A percentile compares a stretch with the other conserved stretches of the same genome.
Evolutionary conservation across 139 green algal genomes (phyloP).

Genomic region (Yamagishiella unicocca): DNA sequence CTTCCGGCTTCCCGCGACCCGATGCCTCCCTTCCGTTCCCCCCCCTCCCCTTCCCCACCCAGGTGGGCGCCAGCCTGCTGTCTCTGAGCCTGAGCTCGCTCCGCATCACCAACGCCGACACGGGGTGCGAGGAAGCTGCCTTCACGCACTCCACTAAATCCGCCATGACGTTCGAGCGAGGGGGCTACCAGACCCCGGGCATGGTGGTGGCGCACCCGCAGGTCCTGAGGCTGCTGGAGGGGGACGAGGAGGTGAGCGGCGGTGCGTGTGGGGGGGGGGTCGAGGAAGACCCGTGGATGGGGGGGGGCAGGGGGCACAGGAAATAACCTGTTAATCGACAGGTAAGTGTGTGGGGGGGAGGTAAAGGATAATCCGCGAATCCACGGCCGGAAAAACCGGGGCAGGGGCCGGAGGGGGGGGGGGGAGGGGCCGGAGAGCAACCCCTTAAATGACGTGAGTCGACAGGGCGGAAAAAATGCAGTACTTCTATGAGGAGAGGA

Average conservation of each 20-base stretch:
- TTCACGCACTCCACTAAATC: not conserved
- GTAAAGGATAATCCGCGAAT: too few species aligned
- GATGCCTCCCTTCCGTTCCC: not conserved
- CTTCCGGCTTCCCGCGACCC: not conserved
- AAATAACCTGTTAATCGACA: too few species aligned
- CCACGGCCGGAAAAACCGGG: too few species aligned
- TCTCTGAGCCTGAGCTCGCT: not conserved
- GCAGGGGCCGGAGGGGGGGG: too few species aligned
- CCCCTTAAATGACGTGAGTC: too few species aligned
- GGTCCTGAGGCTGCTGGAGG: slow-evolving; percentile 20
- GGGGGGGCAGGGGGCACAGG: not conserved
- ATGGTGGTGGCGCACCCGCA: slow-evolving; percentile 7
- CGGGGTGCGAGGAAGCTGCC: not conserved
- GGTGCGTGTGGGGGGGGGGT: not conserved
- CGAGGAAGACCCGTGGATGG: not conserved
- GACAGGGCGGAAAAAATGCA: too few species aligned
- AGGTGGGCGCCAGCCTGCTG: slow-evolving; percentile 19
- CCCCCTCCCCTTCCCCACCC: not conserved
- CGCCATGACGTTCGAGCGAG: not conserved
- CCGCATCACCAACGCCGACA: not conserved
- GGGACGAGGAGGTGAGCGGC: slow-evolving; percentile 19
- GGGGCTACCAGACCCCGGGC: slow-evolving; percentile 21
- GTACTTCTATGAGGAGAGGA: too few species aligned
- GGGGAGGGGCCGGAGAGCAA: too few species aligned
- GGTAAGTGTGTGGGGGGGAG: too few species aligned